Percentiles rank a stretch among this genome's conserved stretches.
Evolutionary conservation across 2,329 filamentous ascomycete genomes (phyloP).

Genomic region (Botryotinia globosa): DNA sequence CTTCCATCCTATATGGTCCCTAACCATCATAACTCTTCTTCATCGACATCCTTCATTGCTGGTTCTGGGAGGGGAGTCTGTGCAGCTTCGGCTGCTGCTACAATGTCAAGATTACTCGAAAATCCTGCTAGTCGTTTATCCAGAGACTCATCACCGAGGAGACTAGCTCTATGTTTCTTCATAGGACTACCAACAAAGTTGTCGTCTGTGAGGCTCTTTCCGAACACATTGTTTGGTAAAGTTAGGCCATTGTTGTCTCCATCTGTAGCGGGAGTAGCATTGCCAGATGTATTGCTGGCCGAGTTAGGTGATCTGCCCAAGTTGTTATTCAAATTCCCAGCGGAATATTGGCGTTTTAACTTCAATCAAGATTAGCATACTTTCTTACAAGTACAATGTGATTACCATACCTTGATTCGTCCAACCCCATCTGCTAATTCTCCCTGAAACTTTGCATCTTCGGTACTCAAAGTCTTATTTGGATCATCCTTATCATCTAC

Average conservation of each 20-base stretch:
- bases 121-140: slow-evolving; percentile 33
- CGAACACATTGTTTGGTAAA: slow-evolving; percentile 42
- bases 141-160: slow-evolving; percentile 46
- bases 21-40: slow-evolving; percentile 37
- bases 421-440: slow-evolving; percentile 79
- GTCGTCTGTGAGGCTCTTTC: slow-evolving; percentile 46
- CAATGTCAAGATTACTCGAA: slow-evolving; percentile 28
- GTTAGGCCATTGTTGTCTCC: slow-evolving; percentile 33
- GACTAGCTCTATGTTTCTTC: slow-evolving; percentile 70
- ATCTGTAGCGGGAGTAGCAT: slow-evolving; percentile 45
- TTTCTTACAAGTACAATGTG: neutral
- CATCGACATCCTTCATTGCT: slow-evolving; percentile 25
- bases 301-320: slow-evolving; percentile 48
- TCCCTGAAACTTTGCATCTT: slow-evolving; percentile 69
- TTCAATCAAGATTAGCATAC: slow-evolving; percentile 39
- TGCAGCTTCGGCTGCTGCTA: slow-evolving; percentile 36
- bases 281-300: slow-evolving; percentile 43
- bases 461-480: slow-evolving; percentile 56
- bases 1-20: slow-evolving; percentile 6
- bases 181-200: slow-evolving; percentile 63
- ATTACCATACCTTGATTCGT: slow-evolving; percentile 67
- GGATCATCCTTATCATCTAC: slow-evolving; percentile 57
- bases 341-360: slow-evolving; percentile 79
- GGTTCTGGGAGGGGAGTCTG: slow-evolving; percentile 31
- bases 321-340: slow-evolving; percentile 57